Percentiles rank a stretch among this genome's conserved stretches.
Conservation (phyloP, 305 asterid species). For the Plantago lanceolata region DNA sequence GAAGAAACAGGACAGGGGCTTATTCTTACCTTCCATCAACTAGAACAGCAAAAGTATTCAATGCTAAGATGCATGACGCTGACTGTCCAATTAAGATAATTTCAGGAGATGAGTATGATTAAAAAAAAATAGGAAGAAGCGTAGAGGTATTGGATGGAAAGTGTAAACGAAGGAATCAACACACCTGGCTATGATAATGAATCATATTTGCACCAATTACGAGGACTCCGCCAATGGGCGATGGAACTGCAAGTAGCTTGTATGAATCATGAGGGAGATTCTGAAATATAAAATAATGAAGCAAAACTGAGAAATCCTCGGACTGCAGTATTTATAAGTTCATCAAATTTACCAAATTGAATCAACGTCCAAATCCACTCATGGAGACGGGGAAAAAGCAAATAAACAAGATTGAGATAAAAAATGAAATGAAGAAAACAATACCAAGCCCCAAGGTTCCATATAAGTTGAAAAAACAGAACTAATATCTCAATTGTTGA, state of each 20-base stretch:
- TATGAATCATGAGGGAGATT: slow-evolving; percentile 92
- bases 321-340: neutral
- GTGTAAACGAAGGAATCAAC: slow-evolving; percentile 24
- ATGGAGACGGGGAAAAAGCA: too few relatives aligned
- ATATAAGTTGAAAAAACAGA: too few relatives aligned
- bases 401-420: too few relatives aligned
- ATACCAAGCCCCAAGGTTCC: too few relatives aligned
- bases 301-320: neutral
- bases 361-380: too few relatives aligned
- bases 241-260: slow-evolving; percentile 98
- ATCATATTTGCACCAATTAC: slow-evolving; percentile 86
- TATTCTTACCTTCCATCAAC: slow-evolving; percentile 62
- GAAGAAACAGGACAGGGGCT: slow-evolving; percentile 25
- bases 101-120: slow-evolving; percentile 26
- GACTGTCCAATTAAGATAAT: slow-evolving; percentile 53
- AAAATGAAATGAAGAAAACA: too few relatives aligned
- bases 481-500: too few relatives aligned
- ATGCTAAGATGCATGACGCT: slow-evolving; percentile 70
- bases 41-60: slow-evolving; percentile 76
- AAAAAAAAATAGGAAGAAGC: slow-evolving; percentile 18
- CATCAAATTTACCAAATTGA: too few relatives aligned
- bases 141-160: slow-evolving; percentile 15
- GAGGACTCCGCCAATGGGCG: slow-evolving; percentile 97
- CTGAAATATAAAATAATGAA: slow-evolving; percentile 37
- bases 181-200: slow-evolving; percentile 97